phyloP scores from a whole-genome alignment of 2,329 filamentous ascomycete species.

The Neoascochyta sp. region DNA sequence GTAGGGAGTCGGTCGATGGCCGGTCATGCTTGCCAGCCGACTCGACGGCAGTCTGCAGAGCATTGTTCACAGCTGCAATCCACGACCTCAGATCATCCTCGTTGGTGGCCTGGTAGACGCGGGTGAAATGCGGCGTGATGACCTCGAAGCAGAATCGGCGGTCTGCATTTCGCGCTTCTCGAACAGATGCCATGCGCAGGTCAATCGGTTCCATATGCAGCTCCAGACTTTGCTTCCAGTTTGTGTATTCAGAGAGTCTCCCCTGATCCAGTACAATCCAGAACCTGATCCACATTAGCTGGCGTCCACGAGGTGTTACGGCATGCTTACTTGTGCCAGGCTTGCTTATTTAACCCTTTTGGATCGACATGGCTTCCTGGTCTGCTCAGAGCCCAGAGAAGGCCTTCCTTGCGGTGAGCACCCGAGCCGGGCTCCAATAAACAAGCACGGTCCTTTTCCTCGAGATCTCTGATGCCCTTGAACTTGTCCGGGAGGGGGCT shows the following conservation, averaged over 20 bases:
- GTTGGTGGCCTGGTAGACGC: slow-evolving; percentile 95
- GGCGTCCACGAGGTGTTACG: background rate
- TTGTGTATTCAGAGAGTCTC: slow-evolving; percentile 95
- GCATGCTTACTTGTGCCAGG: slow-evolving; percentile 93
- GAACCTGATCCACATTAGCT: slow-evolving; percentile 59
- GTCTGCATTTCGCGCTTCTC: slow-evolving; percentile 91
- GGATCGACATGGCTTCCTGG: slow-evolving; percentile 94
- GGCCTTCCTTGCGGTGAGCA: slow-evolving; percentile 82
- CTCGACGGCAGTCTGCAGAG: slow-evolving; percentile 91
- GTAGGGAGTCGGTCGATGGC: slow-evolving; percentile 50
- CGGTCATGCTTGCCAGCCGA: slow-evolving; percentile 58
- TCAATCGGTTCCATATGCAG: slow-evolving; percentile 98
- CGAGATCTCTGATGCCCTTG: slow-evolving; percentile 87
- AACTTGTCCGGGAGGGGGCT: slow-evolving; percentile 58
- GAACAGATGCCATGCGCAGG: slow-evolving; percentile 90
- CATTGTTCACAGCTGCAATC: slow-evolving; percentile 96
- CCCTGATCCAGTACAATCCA: slow-evolving; percentile 98
- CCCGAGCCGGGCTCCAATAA: slow-evolving; percentile 52
- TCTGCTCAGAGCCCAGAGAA: slow-evolving; percentile 89
- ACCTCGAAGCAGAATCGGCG: slow-evolving; percentile 97
- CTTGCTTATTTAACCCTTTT: slow-evolving; percentile 91
- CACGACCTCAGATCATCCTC: slow-evolving; percentile 98
- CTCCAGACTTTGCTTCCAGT: slow-evolving; percentile 97
- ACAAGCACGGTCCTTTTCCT: slow-evolving; percentile 63
- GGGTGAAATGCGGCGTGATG: slow-evolving; percentile 92